A percentile compares a stretch with the other conserved stretches of the same genome.
phyloP scores from a whole-genome alignment of 2,329 filamentous ascomycete genomes.

The Mycogone perniciosa region DNA sequence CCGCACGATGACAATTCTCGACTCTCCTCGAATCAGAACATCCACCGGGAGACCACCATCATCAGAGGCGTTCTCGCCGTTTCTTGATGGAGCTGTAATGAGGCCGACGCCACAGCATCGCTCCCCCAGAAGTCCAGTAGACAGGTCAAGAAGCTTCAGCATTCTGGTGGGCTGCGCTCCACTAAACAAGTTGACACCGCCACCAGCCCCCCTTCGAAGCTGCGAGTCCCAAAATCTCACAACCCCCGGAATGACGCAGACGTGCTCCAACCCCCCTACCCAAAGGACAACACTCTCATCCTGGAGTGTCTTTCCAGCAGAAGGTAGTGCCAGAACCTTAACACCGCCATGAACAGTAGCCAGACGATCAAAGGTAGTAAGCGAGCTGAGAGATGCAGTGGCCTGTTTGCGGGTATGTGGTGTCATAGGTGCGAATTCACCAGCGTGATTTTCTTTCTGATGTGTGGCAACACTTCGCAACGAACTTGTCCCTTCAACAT shows the following conservation, averaged over 20 bases:
- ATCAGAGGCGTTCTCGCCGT: slow-evolving; percentile 15
- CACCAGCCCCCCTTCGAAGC: slow-evolving; percentile 43
- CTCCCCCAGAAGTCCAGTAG: slow-evolving; percentile 50
- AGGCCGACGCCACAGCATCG: slow-evolving; percentile 47
- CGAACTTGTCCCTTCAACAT: slow-evolving; percentile 53
- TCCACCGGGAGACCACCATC: slow-evolving; percentile 45
- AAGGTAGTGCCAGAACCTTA: slow-evolving; percentile 40
- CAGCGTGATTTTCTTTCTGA: slow-evolving; percentile 31
- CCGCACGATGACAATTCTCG: slow-evolving; percentile 47
- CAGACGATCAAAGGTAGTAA: slow-evolving; percentile 43
- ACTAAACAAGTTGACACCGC: slow-evolving; percentile 49
- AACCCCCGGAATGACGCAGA: slow-evolving; percentile 50
- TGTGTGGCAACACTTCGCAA: slow-evolving; percentile 37
- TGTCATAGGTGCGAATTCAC: slow-evolving; percentile 58
- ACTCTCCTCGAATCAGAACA: slow-evolving; percentile 49
- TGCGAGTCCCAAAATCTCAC: slow-evolving; percentile 56
- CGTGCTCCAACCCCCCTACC: slow-evolving; percentile 50
- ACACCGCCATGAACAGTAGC: slow-evolving; percentile 47
- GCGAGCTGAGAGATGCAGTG: slow-evolving; percentile 37
- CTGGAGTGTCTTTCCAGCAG: slow-evolving; percentile 34
- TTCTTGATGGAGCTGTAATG: slow-evolving; percentile 31
- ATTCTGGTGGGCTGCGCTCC: slow-evolving; percentile 50
- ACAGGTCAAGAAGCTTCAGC: slow-evolving; percentile 48
- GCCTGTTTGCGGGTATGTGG: slow-evolving; percentile 53
- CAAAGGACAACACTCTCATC: slow-evolving; percentile 53